phyloP scores from a whole-genome alignment of 306 rosid genomes.

The Potentilla sterilis region DNA sequence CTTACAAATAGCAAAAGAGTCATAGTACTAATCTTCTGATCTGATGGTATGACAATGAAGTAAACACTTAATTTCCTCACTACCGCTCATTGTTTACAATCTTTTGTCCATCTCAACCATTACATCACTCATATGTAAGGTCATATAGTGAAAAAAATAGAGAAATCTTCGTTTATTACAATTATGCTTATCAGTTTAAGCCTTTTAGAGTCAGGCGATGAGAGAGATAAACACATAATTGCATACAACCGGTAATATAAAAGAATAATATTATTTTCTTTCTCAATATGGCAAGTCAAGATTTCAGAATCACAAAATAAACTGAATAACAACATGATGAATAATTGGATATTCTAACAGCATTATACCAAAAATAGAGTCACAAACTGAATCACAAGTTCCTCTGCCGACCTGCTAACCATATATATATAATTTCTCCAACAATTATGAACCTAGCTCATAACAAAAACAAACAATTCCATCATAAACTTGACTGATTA shows the following conservation, averaged over 20 bases:
- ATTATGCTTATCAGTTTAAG: not conserved
- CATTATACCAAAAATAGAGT: not conserved
- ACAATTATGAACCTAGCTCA: not conserved
- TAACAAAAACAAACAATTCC: not conserved
- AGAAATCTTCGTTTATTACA: not conserved
- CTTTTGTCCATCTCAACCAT: not conserved
- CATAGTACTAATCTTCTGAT: not conserved
- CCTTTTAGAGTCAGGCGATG: not conserved
- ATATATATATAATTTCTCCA: not conserved
- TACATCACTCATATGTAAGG: not conserved
- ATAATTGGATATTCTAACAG: slow-evolving; percentile 4
- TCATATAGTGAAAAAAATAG: not conserved
- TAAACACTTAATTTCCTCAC: not conserved
- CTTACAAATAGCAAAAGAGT: not conserved
- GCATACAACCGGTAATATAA: not conserved
- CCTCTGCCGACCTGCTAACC: not conserved
- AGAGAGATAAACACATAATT: not conserved
- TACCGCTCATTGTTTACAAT: not conserved
- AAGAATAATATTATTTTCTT: not conserved
- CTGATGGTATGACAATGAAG: not conserved
- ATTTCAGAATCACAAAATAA: not conserved
- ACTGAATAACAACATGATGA: slow-evolving; percentile 2
- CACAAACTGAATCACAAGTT: not conserved
- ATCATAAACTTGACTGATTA: slow-evolving; percentile 14
- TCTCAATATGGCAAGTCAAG: slow-evolving; percentile 3